These are phyloP conservation scores for Pestalotiopsis sp. DNA, from an alignment of 2,329 filamentous ascomycete genomes.

Conservation along the genomic window DNA sequence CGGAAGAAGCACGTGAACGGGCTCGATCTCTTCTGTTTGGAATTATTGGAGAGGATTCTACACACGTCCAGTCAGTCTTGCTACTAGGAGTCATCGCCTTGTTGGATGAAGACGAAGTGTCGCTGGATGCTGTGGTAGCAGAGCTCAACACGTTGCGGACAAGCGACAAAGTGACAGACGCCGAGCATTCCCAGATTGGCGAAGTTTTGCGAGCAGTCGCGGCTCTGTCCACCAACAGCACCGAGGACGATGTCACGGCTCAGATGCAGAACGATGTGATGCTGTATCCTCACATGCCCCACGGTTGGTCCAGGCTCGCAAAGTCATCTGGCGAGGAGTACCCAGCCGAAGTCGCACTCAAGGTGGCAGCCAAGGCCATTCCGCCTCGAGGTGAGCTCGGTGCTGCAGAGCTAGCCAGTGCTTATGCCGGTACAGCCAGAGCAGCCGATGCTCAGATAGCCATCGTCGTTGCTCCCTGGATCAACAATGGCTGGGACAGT, in stretches of 20 bases:
- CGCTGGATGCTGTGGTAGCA: conserved; percentile 74
- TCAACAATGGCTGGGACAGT: conserved; percentile 61
- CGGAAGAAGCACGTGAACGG: conserved; percentile 69
- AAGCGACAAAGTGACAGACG: conserved; percentile 59
- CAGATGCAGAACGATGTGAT: conserved; percentile 78
- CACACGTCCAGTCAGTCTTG: conserved; percentile 77
- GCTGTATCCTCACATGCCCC: conserved; percentile 75
- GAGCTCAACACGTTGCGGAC: conserved; percentile 75
- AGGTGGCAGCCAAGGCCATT: conserved; percentile 72
- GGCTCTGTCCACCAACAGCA: conserved; percentile 49
- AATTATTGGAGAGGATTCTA: conserved; percentile 70
- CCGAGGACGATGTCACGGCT: conserved; percentile 52
- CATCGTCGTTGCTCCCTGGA: conserved; percentile 82
- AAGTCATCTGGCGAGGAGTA: conserved; percentile 54
- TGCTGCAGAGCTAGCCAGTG: conserved; percentile 68
- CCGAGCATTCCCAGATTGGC: conserved; percentile 69
- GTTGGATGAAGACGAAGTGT: conserved; percentile 76
- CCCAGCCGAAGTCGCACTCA: conserved; percentile 74
- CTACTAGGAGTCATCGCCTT: conserved; percentile 83
- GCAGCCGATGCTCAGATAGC: conserved; percentile 75
- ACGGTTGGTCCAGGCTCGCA: conserved; percentile 79
- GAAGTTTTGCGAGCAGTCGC: conserved; percentile 77
- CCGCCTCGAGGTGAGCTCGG: conserved; percentile 70
- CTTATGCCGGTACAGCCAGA: conserved; percentile 72
- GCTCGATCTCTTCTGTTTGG: conserved; percentile 80